Evolutionary conservation across 169 alveolate species (phyloP), one percentile per base, ranked within the genome.

Genomic region (Cryptosporidium muris): DNA sequence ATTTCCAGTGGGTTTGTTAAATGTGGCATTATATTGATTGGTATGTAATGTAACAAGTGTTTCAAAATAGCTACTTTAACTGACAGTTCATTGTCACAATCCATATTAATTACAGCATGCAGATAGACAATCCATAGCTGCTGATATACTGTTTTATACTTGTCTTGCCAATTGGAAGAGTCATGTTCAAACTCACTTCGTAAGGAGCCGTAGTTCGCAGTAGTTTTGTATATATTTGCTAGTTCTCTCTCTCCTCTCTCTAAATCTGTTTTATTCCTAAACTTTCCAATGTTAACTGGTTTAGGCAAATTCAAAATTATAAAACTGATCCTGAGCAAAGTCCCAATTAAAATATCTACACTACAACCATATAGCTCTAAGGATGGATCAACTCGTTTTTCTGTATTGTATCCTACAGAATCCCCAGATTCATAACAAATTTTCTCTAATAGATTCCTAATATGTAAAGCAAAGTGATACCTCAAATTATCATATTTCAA

Each of bases 1-100:
- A 74, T 66, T 9, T 74, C 85, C 4, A 74, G 62, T 42, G 85
- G 85, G 42, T 74, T 74, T 5, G 85, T 58, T 14, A 74, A 58
- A 40, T 58, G 43, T 2, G 67, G 85, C 1, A 74, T 74, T 12
- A 74, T 63, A 42, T 16, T 40, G 43, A 58, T 68, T n/a, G 85
- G 60, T 25, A 74, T 63, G 37, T 58, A 74, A 12, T 74, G 74
- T 38, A 74, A 43, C 40, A 63, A 14, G 47, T 54, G 43, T 51
- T 60, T 74, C 25, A 74, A 74, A 12, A 74, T 45, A 2, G 66
- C 64, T 8, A 74, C 42, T n/a, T 47, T 54, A 14, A 74, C n/a
- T 9, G 16, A 45, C 49, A n/a, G 63, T 4, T 58, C 25, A 14
- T 56, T 64, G 36, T 47, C 9, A 5, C 48, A 36, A 43, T 25